Evolutionary conservation across 2,329 filamentous ascomycete genomes (phyloP).

Genomic region (Seiridium unicorne): DNA sequence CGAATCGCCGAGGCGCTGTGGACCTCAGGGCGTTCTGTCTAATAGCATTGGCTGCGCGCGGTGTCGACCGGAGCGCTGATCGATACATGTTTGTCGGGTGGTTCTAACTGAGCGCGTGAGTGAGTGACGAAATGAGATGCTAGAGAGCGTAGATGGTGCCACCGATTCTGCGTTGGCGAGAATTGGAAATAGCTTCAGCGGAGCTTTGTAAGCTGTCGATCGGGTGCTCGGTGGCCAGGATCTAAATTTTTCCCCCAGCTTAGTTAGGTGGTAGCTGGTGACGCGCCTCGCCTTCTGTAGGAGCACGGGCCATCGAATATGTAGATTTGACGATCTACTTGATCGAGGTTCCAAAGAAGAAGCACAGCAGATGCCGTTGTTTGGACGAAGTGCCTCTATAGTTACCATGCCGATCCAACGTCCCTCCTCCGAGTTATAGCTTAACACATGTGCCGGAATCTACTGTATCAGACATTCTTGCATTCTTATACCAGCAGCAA

Average conservation of each 20-base stretch:
- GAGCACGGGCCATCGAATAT: no score
- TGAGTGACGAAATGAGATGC: constrained; percentile 13
- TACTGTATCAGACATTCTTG: no score
- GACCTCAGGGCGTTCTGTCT: constrained; percentile 35
- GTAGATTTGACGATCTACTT: no score
- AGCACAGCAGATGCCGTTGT: no score
- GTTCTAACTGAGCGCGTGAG: neutral
- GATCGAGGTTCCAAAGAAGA: no score
- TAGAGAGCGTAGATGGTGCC: neutral
- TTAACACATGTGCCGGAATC: no score
- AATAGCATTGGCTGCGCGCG: constrained; percentile 41
- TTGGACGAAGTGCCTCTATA: no score
- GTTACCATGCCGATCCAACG: no score
- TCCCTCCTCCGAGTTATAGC: no score
- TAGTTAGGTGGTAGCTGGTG: neutral
- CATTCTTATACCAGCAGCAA: no score
- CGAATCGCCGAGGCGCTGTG: constrained; percentile 46
- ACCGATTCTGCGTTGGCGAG: neutral
- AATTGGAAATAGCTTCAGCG: constrained; percentile 1
- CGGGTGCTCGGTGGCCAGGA: no score
- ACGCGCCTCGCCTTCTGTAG: neutral
- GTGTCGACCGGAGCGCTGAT: constrained; percentile 46
- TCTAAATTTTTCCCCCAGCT: no score
- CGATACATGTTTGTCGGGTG: constrained; percentile 45
- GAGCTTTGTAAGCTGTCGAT: neutral